Base-by-base conservation (phyloP, 768 basidiomycete genomes). In the Xanthoconium purpureum region DNA sequence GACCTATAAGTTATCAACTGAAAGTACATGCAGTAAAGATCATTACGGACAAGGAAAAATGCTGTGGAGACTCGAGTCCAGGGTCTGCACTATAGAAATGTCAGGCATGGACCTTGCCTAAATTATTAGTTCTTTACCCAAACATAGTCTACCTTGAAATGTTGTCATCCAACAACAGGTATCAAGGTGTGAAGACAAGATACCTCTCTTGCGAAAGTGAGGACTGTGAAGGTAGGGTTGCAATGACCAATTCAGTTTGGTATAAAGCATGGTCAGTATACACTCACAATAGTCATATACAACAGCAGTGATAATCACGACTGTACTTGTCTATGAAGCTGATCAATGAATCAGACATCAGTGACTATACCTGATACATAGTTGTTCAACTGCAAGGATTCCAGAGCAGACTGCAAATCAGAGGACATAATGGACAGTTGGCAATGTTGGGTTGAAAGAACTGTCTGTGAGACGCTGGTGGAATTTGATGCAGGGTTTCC, bases 11-110 rank as follows among this genome's bases (percentile, higher is more conserved):
- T 5, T 17, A 36, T 57, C 29, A 57, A n/a, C 29, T 18, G 2
- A 6, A 24, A 35, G n/a, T 15, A 35, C 33, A 35, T 0, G 32
- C 32, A 35, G 8, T 8, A 13, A 1, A 35, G 4, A 35, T 35
- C 12, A 14, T 6, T 14, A 48, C 60, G 2, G 3, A 62, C 61
- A 5, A 63, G 7, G 28, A 63, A 3, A 32, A 54, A 62, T 1
- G 63, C 14, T 2, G n/a, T 33, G 5, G 61, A 62, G 24, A 63
- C 50, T 49, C 56, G 42, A 28, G 56, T 48, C 61, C 61, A 63
- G 1, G 33, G 15, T 39, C 8, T 45, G 5, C 32, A 13, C 61
- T 62, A 15, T 32, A 2, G 1, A 0, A 17, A 3, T 13, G 9
- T 54, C 10, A 54, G 18, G 1, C 9, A n/a, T 4, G 0, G 10